A percentile compares a stretch with the other conserved stretches of the same genome.
Evolutionary conservation across 805 yeast species (phyloP).

Genomic region (Blastobotrys muscicola): DNA sequence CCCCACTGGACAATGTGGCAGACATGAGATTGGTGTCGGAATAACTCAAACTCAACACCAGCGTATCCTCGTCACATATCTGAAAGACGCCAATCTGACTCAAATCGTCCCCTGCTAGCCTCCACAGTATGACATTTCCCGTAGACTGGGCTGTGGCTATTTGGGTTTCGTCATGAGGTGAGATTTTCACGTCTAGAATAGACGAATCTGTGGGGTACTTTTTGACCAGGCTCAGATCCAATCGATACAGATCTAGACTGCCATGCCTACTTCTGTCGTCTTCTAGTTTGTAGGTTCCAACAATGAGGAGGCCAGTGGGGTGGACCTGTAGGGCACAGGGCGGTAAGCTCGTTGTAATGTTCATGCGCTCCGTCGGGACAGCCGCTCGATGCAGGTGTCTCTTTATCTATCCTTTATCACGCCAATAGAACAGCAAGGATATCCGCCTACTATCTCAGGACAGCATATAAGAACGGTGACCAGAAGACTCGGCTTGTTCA

Average conservation of each 20-base stretch:
- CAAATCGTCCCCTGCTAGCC: conserved; percentile 13
- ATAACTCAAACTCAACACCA: conserved; percentile 58
- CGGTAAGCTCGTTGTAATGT: conserved; percentile 43
- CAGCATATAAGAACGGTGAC: too few species aligned
- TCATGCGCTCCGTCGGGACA: too few species aligned
- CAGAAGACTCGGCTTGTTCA: too few species aligned
- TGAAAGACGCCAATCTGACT: conserved; percentile 28
- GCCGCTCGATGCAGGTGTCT: too few species aligned
- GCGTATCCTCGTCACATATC: conserved; percentile 38
- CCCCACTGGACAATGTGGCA: conserved; percentile 64
- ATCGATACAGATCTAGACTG: conserved; percentile 37
- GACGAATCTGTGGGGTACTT: conserved; percentile 31
- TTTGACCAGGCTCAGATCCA: conserved; percentile 29
- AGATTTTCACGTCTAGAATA: conserved; percentile 65
- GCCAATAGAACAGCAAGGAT: too few species aligned
- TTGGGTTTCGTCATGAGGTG: conserved; percentile 41
- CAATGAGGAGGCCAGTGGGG: conserved; percentile 43
- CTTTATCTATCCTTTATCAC: too few species aligned
- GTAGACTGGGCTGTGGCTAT: conserved; percentile 70
- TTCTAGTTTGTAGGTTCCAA: conserved; percentile 78
- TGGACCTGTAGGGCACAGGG: conserved; percentile 73
- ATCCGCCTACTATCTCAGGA: too few species aligned
- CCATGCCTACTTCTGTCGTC: conserved; percentile 59
- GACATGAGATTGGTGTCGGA: conserved; percentile 35
- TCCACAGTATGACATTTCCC: conserved; percentile 67